phyloP scores from a whole-genome alignment of 352 stramenopile species.

The Globisporangium barbulae region DNA sequence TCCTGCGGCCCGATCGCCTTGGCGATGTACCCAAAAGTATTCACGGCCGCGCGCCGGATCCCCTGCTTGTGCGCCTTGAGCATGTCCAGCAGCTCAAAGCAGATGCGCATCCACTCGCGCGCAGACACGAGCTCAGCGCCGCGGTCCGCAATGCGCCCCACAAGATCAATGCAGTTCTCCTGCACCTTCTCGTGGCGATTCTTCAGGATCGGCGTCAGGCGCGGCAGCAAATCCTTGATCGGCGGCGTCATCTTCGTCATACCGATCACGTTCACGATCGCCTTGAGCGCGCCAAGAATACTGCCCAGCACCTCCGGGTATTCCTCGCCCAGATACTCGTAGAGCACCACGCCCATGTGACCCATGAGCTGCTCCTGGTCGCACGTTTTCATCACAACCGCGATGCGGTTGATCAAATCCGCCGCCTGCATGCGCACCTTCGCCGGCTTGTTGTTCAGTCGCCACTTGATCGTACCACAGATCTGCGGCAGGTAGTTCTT shows the following conservation, averaged over 20 bases:
- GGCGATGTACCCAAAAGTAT: constrained; percentile 99
- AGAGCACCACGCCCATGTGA: constrained; percentile 98
- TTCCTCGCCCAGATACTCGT: constrained; percentile 99
- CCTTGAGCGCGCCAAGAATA: constrained; percentile 97
- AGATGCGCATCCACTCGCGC: constrained; percentile 99
- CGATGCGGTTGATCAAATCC: constrained; percentile 98
- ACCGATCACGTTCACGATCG: constrained; percentile 99
- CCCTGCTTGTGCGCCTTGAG: constrained; percentile 99
- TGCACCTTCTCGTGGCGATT: constrained; percentile 99
- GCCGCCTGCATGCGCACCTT: constrained; percentile 99
- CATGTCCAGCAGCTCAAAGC: constrained; percentile 99
- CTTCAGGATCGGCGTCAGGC: constrained; percentile 98
- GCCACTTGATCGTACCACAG: constrained; percentile 98
- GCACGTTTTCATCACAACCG: constrained; percentile 98
- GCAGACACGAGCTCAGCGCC: constrained; percentile 97
- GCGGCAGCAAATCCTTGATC: constrained; percentile 98
- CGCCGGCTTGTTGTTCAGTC: constrained; percentile 98
- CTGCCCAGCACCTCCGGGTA: constrained; percentile 99
- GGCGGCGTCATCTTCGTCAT: constrained; percentile 99
- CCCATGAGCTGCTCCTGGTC: constrained; percentile 98
- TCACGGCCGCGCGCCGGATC: constrained; percentile 97
- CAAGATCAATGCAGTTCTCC: constrained; percentile 98
- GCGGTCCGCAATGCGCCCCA: constrained; percentile 98
- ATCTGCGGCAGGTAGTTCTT: constrained; percentile 99
- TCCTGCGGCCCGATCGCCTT: constrained; percentile 99